Conservation (phyloP, 495 filamentous ascomycete genomes). For the Bacidia rubella region DNA sequence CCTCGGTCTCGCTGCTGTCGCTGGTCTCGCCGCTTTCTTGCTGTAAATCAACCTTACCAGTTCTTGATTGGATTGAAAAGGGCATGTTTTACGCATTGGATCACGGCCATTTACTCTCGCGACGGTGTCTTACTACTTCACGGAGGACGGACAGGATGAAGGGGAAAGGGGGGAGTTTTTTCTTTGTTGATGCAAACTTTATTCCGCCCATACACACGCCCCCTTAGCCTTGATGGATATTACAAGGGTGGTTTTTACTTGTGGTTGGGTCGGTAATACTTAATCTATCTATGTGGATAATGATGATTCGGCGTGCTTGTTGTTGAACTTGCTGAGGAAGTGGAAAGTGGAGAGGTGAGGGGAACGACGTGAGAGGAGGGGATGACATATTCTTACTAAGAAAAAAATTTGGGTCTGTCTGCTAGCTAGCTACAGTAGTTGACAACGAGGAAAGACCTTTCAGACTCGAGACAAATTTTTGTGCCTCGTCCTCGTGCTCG, state of each 20-base stretch:
- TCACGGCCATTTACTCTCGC: background rate
- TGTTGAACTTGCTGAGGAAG: background rate
- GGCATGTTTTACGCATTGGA: background rate
- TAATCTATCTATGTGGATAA: conserved; percentile 2
- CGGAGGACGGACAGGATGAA: background rate
- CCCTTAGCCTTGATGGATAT: background rate
- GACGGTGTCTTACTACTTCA: background rate
- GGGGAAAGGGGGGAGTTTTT: background rate
- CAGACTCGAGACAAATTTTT: background rate
- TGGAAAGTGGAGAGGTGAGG: background rate
- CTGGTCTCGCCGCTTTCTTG: conserved; percentile 29
- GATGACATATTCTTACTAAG: background rate
- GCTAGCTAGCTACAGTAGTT: background rate
- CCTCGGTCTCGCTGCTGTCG: conserved; percentile 22
- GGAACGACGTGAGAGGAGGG: background rate
- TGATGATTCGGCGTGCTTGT: background rate
- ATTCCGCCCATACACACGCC: background rate
- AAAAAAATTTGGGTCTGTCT: background rate
- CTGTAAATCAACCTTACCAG: conserved; percentile 21
- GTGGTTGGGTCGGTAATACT: background rate
- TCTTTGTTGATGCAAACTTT: background rate
- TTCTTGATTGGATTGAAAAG: background rate
- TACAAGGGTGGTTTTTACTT: background rate
- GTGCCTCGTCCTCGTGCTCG: background rate
- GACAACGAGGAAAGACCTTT: background rate